These are phyloP conservation scores for Nicotiana noctiflora DNA, from an alignment of 257 asterid species.

Conservation along the genomic window DNA sequence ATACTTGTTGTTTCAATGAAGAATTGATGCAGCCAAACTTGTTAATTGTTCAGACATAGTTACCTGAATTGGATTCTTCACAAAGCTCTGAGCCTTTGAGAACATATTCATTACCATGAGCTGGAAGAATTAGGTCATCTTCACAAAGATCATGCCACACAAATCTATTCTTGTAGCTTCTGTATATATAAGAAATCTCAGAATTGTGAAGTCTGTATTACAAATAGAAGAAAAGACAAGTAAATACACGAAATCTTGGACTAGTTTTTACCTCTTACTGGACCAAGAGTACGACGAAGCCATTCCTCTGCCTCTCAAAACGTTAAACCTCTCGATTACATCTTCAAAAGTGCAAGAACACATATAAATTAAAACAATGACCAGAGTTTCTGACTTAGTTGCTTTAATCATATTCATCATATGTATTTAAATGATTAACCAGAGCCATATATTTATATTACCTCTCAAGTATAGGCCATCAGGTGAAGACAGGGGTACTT, in stretches of 20 bases:
- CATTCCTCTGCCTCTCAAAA: conserved; percentile 86
- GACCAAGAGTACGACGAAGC: conserved; percentile 95
- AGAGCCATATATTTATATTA: conserved; percentile 23
- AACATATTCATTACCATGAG: conserved; percentile 77
- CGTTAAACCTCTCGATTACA: conserved; percentile 78
- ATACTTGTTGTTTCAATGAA: neutral
- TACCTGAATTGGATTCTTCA: conserved; percentile 49
- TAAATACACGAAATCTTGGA: neutral
- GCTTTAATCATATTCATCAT: neutral
- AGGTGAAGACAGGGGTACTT: conserved; percentile 71
- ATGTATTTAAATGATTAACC: neutral
- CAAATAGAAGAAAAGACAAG: neutral
- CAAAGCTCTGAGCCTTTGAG: conserved; percentile 94
- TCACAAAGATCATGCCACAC: conserved; percentile 95
- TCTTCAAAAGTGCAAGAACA: conserved; percentile 34
- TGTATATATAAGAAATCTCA: conserved; percentile 21
- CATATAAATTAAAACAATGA: neutral
- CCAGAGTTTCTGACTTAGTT: neutral
- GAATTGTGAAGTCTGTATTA: neutral
- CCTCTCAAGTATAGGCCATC: conserved; percentile 89
- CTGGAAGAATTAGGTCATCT: conserved; percentile 78
- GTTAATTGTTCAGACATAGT: neutral
- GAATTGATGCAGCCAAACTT: neutral
- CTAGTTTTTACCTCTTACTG: conserved; percentile 75
- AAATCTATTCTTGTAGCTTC: conserved; percentile 81